A percentile compares a stretch with the other conserved stretches of the same genome.
Evolutionary conservation across 768 basidiomycete species (phyloP).

Genomic region (Hebeloma cylindrosporum): DNA sequence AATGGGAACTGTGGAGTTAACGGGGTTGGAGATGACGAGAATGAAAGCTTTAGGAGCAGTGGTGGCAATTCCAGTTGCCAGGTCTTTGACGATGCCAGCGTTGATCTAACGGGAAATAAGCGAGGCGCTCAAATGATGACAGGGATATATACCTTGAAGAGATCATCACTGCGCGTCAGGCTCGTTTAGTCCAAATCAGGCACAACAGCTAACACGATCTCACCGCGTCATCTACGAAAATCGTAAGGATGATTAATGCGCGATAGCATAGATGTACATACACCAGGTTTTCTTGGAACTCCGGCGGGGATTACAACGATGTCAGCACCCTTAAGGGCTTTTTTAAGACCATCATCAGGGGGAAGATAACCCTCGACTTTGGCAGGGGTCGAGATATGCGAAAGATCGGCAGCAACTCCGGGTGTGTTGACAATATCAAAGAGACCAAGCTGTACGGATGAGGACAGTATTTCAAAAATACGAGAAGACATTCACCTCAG

Average conservation of each 20-base stretch:
- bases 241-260: conserved; percentile 14
- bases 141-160: conserved; percentile 77
- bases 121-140: conserved; percentile 1
- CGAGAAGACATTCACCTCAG: conserved; percentile 50
- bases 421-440: conserved; percentile 99
- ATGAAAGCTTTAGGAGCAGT: conserved; percentile 86
- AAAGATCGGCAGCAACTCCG: conserved; percentile 93
- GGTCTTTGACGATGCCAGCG: conserved; percentile 92
- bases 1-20: conserved; percentile 98
- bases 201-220: conserved; percentile 16
- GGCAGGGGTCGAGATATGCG: conserved; percentile 88
- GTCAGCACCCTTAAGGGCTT: conserved; percentile 81
- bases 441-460: conserved; percentile 71
- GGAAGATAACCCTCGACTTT: conserved; percentile 82
- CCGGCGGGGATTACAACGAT: conserved; percentile 96
- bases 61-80: conserved; percentile 87
- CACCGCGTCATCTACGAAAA: conserved; percentile 53
- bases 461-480: not conserved
- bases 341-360: conserved; percentile 78
- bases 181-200: conserved; percentile 16
- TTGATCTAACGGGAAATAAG: conserved; percentile 69
- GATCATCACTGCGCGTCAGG: conserved; percentile 67
- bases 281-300: conserved; percentile 92
- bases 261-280: conserved; percentile 39
- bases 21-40: conserved; percentile 97